These are phyloP conservation scores for Candida orba DNA, from an alignment of 805 yeast genomes.

Conservation along the genomic window DNA sequence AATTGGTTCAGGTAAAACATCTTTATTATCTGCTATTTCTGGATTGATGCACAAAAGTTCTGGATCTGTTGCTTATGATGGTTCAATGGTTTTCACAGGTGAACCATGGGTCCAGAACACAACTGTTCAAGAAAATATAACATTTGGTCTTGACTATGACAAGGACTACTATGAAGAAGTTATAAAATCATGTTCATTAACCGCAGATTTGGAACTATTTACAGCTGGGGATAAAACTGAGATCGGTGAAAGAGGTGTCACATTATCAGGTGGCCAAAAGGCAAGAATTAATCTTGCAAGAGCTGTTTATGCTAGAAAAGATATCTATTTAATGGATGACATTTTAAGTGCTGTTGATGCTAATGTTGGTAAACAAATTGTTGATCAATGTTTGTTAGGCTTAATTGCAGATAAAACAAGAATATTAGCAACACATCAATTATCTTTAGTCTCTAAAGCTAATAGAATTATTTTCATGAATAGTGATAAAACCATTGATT, in stretches of 20 bases:
- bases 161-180: conserved; percentile 44
- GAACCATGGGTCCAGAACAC: conserved; percentile 79
- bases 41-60: conserved; percentile 57
- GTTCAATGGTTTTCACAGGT: conserved; percentile 47
- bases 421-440: conserved; percentile 75
- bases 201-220: conserved; percentile 52
- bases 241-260: conserved; percentile 79
- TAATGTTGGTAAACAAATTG: conserved; percentile 69
- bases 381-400: conserved; percentile 57
- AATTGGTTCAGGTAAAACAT: conserved; percentile 77
- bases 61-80: conserved; percentile 42
- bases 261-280: conserved; percentile 70
- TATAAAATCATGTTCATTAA: conserved; percentile 55
- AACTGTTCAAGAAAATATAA: conserved; percentile 64
- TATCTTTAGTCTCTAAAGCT: conserved; percentile 58
- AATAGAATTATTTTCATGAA: conserved; percentile 61
- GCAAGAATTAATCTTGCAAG: conserved; percentile 61
- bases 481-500: conserved; percentile 49
- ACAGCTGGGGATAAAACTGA: conserved; percentile 73
- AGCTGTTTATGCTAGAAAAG: conserved; percentile 57
- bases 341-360: conserved; percentile 68
- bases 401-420: conserved; percentile 51
- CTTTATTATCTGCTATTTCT: conserved; percentile 59
- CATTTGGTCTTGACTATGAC: conserved; percentile 54
- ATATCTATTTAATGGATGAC: conserved; percentile 56